These are phyloP conservation scores for Curvularia spicifera DNA, from an alignment of 2,329 filamentous ascomycete genomes.

Conservation along the genomic window DNA sequence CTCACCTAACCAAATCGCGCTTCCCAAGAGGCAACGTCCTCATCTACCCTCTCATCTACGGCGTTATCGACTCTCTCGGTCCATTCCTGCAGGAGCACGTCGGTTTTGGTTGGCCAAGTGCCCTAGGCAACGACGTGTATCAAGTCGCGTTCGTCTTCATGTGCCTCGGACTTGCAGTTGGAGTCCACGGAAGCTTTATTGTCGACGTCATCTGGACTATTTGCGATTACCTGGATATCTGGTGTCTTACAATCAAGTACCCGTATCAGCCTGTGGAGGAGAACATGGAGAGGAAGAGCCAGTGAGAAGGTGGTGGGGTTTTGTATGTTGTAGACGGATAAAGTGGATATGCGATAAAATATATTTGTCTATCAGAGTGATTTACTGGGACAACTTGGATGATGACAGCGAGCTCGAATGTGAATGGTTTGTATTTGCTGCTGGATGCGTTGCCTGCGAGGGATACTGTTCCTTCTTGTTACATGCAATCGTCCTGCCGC, in stretches of 20 bases:
- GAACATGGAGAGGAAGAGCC: conserved; percentile 35
- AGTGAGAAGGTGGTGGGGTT: conserved; percentile 15
- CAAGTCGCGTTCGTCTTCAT: conserved; percentile 91
- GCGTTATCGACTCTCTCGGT: conserved; percentile 80
- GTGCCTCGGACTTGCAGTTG: conserved; percentile 81
- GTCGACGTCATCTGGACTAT: conserved; percentile 97
- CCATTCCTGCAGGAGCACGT: conserved; percentile 63
- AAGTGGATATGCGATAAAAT: neutral
- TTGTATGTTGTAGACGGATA: neutral
- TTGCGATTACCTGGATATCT: conserved; percentile 97
- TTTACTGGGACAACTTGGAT: neutral
- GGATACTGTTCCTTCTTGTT: neutral
- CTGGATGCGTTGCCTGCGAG: neutral
- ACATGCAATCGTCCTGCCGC: neutral
- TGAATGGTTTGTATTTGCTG: neutral
- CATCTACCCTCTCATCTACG: conserved; percentile 75
- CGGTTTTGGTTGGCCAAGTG: conserved; percentile 56
- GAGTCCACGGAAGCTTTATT: conserved; percentile 97
- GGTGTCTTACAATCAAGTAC: conserved; percentile 97
- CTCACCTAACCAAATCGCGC: conserved; percentile 82
- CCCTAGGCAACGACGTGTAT: conserved; percentile 68
- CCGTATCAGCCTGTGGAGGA: conserved; percentile 57
- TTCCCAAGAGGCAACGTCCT: conserved; percentile 94
- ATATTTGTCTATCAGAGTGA: neutral
- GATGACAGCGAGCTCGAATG: too few relatives aligned